A percentile compares a stretch with the other conserved stretches of the same genome.
phyloP scores from a whole-genome alignment of 139 green algal species.

The Microglena sp. region DNA sequence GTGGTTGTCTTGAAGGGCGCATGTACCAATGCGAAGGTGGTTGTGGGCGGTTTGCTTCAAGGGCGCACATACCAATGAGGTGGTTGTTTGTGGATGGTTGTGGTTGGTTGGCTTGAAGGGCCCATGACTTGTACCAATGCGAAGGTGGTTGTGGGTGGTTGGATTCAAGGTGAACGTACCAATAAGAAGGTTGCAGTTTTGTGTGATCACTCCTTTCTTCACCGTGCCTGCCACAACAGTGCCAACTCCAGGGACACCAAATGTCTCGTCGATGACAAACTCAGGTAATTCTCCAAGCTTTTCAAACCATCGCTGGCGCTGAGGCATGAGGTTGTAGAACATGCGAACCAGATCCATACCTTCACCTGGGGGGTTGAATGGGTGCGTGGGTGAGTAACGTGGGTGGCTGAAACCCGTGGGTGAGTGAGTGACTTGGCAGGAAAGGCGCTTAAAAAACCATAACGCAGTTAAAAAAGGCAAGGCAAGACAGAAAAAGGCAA shows the following conservation, averaged over 20 bases:
- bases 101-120: too few relatives aligned
- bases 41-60: too few relatives aligned
- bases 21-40: too few relatives aligned
- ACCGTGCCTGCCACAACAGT: constrained; percentile 85
- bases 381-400: not conserved
- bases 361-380: constrained; percentile 41
- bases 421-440: not conserved
- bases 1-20: too few relatives aligned
- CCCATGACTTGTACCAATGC: too few relatives aligned
- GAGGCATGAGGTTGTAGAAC: constrained; percentile 84
- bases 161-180: too few relatives aligned
- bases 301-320: constrained; percentile 67
- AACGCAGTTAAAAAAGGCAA: too few relatives aligned
- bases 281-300: constrained; percentile 39
- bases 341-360: constrained; percentile 71
- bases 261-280: constrained; percentile 89
- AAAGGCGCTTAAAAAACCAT: too few relatives aligned
- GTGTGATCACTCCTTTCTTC: constrained; percentile 65
- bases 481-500: too few relatives aligned
- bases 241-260: constrained; percentile 76
- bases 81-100: too few relatives aligned
- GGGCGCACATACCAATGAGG: too few relatives aligned
- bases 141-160: too few relatives aligned
- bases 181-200: constrained; percentile 61
- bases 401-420: not conserved